Evolutionary conservation across 73 alveolate genomes (phyloP).

Genomic region (Breviolum minutum): DNA sequence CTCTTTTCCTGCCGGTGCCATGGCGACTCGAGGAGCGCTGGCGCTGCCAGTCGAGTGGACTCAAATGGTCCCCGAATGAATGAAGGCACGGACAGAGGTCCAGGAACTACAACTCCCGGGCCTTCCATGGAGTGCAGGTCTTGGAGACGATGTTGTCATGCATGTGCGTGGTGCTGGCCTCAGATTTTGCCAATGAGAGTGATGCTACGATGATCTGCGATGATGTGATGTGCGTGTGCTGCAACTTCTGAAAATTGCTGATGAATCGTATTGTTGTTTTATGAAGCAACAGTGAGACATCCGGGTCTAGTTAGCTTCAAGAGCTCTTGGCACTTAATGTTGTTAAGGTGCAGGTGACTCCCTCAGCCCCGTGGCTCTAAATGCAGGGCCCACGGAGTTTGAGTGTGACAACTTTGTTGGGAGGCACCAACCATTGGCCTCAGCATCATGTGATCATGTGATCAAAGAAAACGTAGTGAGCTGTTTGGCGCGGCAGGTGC

Average conservation of each 20-base stretch:
- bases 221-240: no score
- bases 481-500: constrained; percentile 46
- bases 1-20: no score
- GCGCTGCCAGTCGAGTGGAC: no score
- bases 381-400: constrained; percentile 56
- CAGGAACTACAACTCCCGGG: no score
- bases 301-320: no score
- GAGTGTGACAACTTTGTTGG: constrained; percentile 93
- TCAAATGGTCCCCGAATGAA: background rate
- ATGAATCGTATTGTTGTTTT: no score
- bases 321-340: background rate
- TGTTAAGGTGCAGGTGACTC: constrained; percentile 16
- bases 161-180: constrained; percentile 62
- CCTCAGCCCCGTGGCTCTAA: constrained; percentile 51
- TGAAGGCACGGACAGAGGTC: background rate
- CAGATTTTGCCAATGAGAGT: background rate
- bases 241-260: background rate
- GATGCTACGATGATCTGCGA: background rate
- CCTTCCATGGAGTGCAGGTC: background rate
- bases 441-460: background rate
- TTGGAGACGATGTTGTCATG: constrained; percentile 32
- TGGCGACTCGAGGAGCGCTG: no score
- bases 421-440: constrained; percentile 28
- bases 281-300: no score
- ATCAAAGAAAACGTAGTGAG: background rate